Evolutionary conservation across 139 green algal genomes (phyloP), one percentile per base, ranked within the genome.

Genomic region (Chlamydomonas incerta): DNA sequence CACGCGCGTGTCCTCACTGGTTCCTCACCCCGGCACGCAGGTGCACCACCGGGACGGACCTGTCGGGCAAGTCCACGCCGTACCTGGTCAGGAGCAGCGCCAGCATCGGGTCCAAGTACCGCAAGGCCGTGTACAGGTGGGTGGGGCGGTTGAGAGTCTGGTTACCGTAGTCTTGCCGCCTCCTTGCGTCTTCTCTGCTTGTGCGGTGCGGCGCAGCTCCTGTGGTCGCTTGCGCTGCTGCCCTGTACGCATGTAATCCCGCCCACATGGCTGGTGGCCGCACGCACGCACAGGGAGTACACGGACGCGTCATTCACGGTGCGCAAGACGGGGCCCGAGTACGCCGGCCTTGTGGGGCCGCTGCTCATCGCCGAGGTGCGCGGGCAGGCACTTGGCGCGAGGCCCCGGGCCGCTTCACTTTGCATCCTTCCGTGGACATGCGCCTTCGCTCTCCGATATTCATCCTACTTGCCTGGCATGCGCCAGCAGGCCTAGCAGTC

Each of bases 231-330:
- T n/a, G n/a, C n/a, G n/a, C n/a, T n/a, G n/a, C n/a, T n/a, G n/a
- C n/a, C n/a, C n/a, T n/a, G n/a, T n/a, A n/a, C n/a, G n/a, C n/a
- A n/a, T n/a, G n/a, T n/a, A n/a, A n/a, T n/a, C n/a, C n/a, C n/a
- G n/a, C n/a, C n/a, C n/a, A n/a, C n/a, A n/a, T n/a, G n/a, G n/a
- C n/a, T n/a, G n/a, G n/a, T n/a, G n/a, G n/a, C n/a, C n/a, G 18
- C 55, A 21, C 18, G 55, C 24, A n/a, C n/a, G n/a, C 18, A n/a
- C 82, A 72, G 86, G 33, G 68, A 81, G 72, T 94, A 94, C 85
- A 91, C 85, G 14, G 89, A 94, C 74, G 76, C 46, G 3, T 75
- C 29, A 3, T 94, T 93, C 87, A 70, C 34, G 28, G 87, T 76
- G 2, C 50, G 23, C 26, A 14, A 65, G 50, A 21, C 50, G 0